Percentiles rank a stretch among this genome's conserved stretches.
These are phyloP conservation scores for Leccinum subtestaceum DNA, from an alignment of 768 basidiomycete species.

Conservation along the genomic window DNA sequence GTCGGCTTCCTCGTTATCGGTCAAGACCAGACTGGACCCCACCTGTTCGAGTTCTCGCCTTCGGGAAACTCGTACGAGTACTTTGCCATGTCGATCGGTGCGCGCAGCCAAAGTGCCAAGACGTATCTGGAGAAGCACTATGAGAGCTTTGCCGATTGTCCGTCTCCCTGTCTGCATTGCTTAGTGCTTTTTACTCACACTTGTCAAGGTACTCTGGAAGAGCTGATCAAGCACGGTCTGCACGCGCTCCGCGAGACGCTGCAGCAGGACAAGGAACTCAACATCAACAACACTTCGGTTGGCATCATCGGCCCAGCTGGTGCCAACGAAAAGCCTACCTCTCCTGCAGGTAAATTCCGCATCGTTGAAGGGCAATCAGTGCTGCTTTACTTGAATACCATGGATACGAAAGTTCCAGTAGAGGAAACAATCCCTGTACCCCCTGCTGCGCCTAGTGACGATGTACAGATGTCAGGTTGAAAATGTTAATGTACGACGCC, in stretches of 20 bases:
- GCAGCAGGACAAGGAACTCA: conserved; percentile 97
- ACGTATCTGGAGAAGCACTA: conserved; percentile 97
- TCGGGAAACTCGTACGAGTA: conserved; percentile 98
- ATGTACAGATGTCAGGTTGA: conserved; percentile 84
- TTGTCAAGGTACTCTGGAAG: conserved; percentile 70
- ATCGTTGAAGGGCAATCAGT: conserved; percentile 85
- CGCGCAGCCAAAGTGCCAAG: conserved; percentile 96
- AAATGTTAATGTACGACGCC: conserved; percentile 17
- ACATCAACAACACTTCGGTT: conserved; percentile 89
- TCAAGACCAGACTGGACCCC: conserved; percentile 93
- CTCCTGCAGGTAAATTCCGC: conserved; percentile 66
- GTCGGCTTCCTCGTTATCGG: conserved; percentile 98
- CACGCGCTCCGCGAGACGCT: conserved; percentile 95
- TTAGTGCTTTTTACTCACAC: not conserved
- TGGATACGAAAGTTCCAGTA: conserved; percentile 67
- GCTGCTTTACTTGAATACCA: conserved; percentile 68
- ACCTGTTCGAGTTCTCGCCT: conserved; percentile 97
- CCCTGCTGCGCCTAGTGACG: conserved; percentile 47
- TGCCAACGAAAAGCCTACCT: conserved; percentile 50
- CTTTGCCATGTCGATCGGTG: conserved; percentile 97
- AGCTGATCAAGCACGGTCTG: conserved; percentile 89
- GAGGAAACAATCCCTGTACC: conserved; percentile 39
- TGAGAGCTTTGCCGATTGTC: conserved; percentile 82
- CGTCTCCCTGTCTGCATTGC: conserved; percentile 27
- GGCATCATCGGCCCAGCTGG: conserved; percentile 83